Conservation (phyloP, 192 early-diverging fungal genomes). For the Backusella parvicylindrica region DNA sequence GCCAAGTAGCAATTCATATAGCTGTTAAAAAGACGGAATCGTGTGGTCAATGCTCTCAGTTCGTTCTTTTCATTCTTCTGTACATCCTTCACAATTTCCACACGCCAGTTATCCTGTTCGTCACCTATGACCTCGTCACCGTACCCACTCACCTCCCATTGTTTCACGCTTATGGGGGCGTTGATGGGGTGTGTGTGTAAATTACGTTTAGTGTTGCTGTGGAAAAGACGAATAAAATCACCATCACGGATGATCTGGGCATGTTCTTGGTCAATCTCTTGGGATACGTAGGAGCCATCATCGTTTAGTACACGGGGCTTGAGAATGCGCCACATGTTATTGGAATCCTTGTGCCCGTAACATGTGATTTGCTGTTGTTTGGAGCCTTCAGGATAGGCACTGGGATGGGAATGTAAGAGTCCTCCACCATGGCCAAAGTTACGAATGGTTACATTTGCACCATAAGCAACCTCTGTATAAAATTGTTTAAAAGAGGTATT, state of each 20-base stretch:
- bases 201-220: constrained; percentile 66
- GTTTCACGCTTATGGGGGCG: constrained; percentile 68
- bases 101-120: constrained; percentile 85
- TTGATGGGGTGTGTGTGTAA: constrained; percentile 82
- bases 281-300: not conserved
- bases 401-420: constrained; percentile 90
- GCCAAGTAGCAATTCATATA: constrained; percentile 73
- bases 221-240: constrained; percentile 80
- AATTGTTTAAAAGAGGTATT: not conserved
- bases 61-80: constrained; percentile 36
- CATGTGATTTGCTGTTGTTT: constrained; percentile 97
- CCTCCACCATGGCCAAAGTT: constrained; percentile 82
- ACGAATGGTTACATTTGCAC: constrained; percentile 85
- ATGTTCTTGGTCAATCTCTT: constrained; percentile 25
- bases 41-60: constrained; percentile 75
- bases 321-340: constrained; percentile 88
- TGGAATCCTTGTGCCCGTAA: constrained; percentile 89
- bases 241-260: constrained; percentile 64
- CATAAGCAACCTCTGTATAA: constrained; percentile 78
- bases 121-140: constrained; percentile 74
- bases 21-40: constrained; percentile 76
- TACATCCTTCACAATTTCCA: constrained; percentile 78
- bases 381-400: constrained; percentile 80
- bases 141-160: constrained; percentile 91
- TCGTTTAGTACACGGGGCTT: constrained; percentile 41